Conservation (phyloP, 164 flowering plant genomes). For the Vitis vinifera region DNA sequence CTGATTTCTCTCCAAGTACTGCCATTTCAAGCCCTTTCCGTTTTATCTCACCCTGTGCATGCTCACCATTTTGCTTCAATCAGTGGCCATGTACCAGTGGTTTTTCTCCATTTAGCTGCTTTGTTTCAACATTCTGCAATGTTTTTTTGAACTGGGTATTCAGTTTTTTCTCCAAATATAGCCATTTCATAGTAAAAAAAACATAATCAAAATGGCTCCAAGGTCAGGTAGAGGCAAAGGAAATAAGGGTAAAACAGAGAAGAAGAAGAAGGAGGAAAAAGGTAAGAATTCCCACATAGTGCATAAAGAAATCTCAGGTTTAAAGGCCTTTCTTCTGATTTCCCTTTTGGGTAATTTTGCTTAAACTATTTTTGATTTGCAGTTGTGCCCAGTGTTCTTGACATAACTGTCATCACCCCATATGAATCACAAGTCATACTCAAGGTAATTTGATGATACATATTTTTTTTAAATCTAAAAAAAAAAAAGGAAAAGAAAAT, state of each 20-base stretch:
- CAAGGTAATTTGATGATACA: slow-evolving; percentile 47
- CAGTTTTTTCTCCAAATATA: neutral
- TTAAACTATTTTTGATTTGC: slow-evolving; percentile 12
- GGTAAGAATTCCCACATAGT: slow-evolving; percentile 28
- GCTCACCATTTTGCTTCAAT: no score
- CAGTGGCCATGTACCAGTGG: no score
- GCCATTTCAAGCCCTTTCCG: neutral
- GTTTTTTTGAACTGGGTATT: slow-evolving; percentile 11
- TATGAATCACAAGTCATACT: slow-evolving; percentile 73
- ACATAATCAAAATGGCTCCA: slow-evolving; percentile 56
- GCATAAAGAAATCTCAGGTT: neutral
- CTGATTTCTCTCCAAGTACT: neutral
- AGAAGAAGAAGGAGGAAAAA: slow-evolving; percentile 88
- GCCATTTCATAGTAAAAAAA: neutral
- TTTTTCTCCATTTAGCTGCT: no score
- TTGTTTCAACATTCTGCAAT: neutral
- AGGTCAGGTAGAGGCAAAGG: slow-evolving; percentile 70
- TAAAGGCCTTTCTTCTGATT: neutral
- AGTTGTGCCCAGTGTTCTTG: slow-evolving; percentile 80
- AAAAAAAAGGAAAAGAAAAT: neutral
- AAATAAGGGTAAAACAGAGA: slow-evolving; percentile 57
- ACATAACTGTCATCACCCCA: slow-evolving; percentile 76
- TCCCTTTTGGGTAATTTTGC: neutral
- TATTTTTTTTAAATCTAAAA: neutral
- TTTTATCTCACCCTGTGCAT: no score